Conservation (phyloP, 129 eudicot genomes). For the Sambucus nigra region DNA sequence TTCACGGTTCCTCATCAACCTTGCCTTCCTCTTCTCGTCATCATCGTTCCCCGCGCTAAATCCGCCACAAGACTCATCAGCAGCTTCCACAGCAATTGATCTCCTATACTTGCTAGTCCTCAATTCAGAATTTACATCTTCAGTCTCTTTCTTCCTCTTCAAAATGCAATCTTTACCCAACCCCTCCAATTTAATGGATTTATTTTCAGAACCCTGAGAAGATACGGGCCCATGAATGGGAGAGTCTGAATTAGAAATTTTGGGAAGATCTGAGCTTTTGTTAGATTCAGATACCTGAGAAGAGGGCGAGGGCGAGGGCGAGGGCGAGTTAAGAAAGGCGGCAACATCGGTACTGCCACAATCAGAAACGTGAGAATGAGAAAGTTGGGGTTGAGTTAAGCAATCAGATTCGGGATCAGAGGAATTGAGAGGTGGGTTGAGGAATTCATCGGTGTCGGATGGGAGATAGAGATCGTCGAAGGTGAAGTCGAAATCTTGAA, state of each 20-base stretch:
- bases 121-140: conserved; percentile 26
- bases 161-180: conserved; percentile 19
- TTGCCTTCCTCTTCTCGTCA: conserved; percentile 73
- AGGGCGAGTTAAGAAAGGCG: conserved; percentile 16
- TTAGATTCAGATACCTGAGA: conserved; percentile 10
- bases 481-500: conserved; percentile 39
- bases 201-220: conserved; percentile 34
- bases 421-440: conserved; percentile 10
- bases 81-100: conserved; percentile 20
- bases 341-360: conserved; percentile 7
- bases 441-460: conserved; percentile 31
- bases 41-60: conserved; percentile 19
- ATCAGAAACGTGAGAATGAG: conserved; percentile 4
- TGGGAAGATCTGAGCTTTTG: conserved; percentile 10
- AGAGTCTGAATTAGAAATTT: conserved; percentile 19
- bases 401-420: conserved; percentile 19
- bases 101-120: conserved; percentile 36
- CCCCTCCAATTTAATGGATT: conserved; percentile 43
- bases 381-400: conserved; percentile 13
- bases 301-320: conserved; percentile 5
- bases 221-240: conserved; percentile 29
- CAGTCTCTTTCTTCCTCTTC: conserved; percentile 61
- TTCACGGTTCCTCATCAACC: conserved; percentile 81
- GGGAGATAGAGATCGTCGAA: conserved; percentile 47
- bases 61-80: background rate